Percentiles rank a stretch among this genome's conserved stretches.
Conservation (phyloP, 305 asterid species). For the Stenogyne calaminthoides region DNA sequence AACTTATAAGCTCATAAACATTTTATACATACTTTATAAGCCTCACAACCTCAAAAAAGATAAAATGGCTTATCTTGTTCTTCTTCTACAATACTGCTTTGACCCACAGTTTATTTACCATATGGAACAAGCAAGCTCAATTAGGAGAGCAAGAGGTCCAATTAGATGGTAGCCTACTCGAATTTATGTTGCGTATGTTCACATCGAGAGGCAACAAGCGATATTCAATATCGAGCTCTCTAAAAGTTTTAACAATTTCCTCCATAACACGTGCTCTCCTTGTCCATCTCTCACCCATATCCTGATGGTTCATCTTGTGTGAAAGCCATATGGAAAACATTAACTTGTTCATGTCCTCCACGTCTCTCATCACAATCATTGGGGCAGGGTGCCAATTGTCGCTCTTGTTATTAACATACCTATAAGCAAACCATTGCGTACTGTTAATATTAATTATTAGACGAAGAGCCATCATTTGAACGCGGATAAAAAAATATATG, state of each 20-base stretch:
- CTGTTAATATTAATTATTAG: too few relatives aligned
- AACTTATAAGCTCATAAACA: too few relatives aligned
- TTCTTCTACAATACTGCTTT: not conserved
- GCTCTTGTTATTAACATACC: slow-evolving; percentile 58
- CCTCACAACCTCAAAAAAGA: too few relatives aligned
- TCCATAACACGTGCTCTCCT: slow-evolving; percentile 69
- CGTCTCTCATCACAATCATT: slow-evolving; percentile 66
- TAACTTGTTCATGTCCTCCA: slow-evolving; percentile 78
- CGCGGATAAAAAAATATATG: too few relatives aligned
- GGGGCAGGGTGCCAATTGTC: slow-evolving; percentile 84
- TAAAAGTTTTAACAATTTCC: slow-evolving; percentile 68
- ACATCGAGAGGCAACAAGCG: slow-evolving; percentile 71
- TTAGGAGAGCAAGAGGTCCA: slow-evolving; percentile 46
- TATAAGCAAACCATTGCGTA: slow-evolving; percentile 18
- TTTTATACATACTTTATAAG: too few relatives aligned
- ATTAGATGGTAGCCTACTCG: slow-evolving; percentile 62
- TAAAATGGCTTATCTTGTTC: too few relatives aligned
- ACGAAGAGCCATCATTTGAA: too few relatives aligned
- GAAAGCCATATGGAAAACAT: slow-evolving; percentile 74
- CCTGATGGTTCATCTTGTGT: slow-evolving; percentile 74
- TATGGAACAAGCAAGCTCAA: too few relatives aligned
- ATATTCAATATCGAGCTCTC: slow-evolving; percentile 79
- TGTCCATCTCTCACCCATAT: slow-evolving; percentile 82
- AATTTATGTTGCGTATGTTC: slow-evolving; percentile 53
- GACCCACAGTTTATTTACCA: too few relatives aligned